Conservation (phyloP, 2,329 filamentous ascomycete genomes). For the Scleromitrula shiraiana region DNA sequence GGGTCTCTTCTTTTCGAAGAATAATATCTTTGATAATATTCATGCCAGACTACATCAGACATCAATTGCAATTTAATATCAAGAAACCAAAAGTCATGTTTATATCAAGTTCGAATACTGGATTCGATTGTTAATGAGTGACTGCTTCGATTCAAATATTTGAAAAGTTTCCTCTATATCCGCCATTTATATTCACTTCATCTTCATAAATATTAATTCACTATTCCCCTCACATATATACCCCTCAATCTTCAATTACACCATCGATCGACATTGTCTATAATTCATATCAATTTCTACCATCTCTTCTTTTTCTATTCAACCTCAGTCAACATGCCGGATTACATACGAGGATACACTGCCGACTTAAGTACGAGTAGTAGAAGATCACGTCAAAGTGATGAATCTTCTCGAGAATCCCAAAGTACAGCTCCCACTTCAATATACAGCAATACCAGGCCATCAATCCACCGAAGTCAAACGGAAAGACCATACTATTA, state of each 20-base stretch:
- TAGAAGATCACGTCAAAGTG: constrained; percentile 35
- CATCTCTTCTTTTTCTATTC: neutral
- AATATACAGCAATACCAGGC: constrained; percentile 33
- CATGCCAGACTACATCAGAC: too few relatives aligned
- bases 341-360: constrained; percentile 21
- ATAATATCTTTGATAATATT: too few relatives aligned
- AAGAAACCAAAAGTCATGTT: too few relatives aligned
- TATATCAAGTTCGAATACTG: too few relatives aligned
- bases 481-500: constrained; percentile 13
- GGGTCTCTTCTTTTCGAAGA: too few relatives aligned
- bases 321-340: constrained; percentile 19
- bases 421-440: constrained; percentile 42
- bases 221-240: neutral
- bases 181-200: too few relatives aligned
- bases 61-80: too few relatives aligned
- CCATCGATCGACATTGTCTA: neutral
- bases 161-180: too few relatives aligned
- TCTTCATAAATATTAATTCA: too few relatives aligned
- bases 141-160: too few relatives aligned
- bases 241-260: neutral
- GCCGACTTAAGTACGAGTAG: constrained; percentile 30
- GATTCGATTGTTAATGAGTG: too few relatives aligned
- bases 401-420: constrained; percentile 37
- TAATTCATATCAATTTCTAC: too few relatives aligned
- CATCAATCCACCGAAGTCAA: constrained; percentile 18